Percentiles rank a stretch among this genome's conserved stretches.
phyloP scores from a whole-genome alignment of 2,329 filamentous ascomycete species.

The Verticillium klebahnii region DNA sequence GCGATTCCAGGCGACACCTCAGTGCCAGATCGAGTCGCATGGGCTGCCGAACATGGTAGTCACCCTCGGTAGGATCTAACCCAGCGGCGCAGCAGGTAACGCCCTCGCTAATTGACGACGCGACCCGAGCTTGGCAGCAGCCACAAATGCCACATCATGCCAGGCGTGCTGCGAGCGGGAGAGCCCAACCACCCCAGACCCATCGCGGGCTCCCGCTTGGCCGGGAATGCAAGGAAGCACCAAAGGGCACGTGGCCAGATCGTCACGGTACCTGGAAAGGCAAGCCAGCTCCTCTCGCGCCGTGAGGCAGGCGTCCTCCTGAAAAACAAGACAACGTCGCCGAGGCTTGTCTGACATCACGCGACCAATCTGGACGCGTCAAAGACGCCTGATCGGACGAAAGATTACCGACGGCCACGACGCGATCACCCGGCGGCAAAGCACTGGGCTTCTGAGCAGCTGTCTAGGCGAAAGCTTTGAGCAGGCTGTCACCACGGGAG shows the following conservation, averaged over 20 bases:
- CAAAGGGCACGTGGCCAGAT: too few species aligned
- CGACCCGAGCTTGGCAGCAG: not conserved
- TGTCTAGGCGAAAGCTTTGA: not conserved
- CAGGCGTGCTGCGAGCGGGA: too few species aligned
- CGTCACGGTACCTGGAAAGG: too few species aligned
- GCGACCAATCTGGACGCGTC: not conserved
- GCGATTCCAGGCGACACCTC: not conserved
- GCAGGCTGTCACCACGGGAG: not conserved
- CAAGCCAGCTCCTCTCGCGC: too few species aligned
- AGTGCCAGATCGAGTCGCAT: not conserved
- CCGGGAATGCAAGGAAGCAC: too few species aligned
- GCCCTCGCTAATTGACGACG: not conserved
- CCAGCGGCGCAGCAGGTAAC: not conserved
- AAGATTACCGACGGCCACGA: not conserved
- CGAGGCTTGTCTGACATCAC: too few species aligned
- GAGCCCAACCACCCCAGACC: too few species aligned
- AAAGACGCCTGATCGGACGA: not conserved
- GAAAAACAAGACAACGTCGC: not conserved
- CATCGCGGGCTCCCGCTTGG: too few species aligned
- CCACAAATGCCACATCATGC: too few species aligned
- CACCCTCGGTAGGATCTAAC: not conserved
- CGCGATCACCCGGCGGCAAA: not conserved
- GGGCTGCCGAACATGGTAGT: not conserved
- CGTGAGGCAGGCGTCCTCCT: too few species aligned
- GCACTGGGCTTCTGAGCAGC: not conserved